Base-by-base conservation (phyloP, 352 stramenopile genomes). In the Phytophthora boehmeriae region DNA sequence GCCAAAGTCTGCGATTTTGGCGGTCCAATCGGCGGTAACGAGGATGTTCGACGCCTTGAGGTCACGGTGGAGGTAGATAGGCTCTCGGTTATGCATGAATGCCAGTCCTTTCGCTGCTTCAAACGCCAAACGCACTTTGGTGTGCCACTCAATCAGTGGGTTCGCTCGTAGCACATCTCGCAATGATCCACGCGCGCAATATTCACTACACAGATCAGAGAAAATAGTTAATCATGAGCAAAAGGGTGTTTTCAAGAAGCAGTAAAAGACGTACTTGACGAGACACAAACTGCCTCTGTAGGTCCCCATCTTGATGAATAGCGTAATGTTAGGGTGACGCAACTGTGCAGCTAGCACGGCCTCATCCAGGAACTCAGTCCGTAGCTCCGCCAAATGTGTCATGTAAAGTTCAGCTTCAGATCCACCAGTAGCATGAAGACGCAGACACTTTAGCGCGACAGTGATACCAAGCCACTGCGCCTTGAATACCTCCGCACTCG, bases 41-140 rank as follows among this genome's bases (percentile, higher is more conserved):
- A 91, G 64, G 48, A 89, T 91, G 55, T 91, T 91, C 25, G 79
- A 88, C 25, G 79, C 77, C 53, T 91, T 91, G 42, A 91, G 65
- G 54, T 91, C 82, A 41, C 82, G 82, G 42, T 91, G 82, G 41
- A 91, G 61, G 39, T 91, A 91, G 39, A 89, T 89, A 22, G 79
- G 82, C 42, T 89, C 71, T 30, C 79, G 74, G 41, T 89, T 89
- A 63, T 91, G 82, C 82, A 91, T 89, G 59, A 88, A 91, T 4
- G 82, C 79, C n/a, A 91, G 68, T 8, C 82, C 79, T 71, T 88
- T 91, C 14, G 82, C 77, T 4, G 79, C 73, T 41, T 89, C 77
- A 23, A 91, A 89, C 8, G 82, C 82, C 8, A 91, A 54, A 9
- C 79, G 79, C 22, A 88, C 79, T 59, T 86, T 88, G 14, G 79